Evolutionary conservation across 305 asterid species (phyloP), one percentile per base, ranked within the genome.

Genomic region (Rubia occidens): DNA sequence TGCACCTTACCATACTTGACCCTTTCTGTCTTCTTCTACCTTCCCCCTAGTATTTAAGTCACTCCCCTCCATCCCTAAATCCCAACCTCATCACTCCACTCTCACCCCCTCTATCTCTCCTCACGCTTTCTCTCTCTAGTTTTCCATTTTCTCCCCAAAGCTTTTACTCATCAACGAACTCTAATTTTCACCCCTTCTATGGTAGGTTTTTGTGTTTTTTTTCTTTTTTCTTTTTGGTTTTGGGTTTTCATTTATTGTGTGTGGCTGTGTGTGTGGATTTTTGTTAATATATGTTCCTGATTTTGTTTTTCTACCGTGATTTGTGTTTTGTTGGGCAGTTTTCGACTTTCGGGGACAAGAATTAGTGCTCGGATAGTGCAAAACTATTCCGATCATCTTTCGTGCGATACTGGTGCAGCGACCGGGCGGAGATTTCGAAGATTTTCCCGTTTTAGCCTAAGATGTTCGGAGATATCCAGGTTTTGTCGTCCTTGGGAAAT

Each of bases 401-500:
- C 21, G 58, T 51, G 58, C 20, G 24, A 20, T 51, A 17, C 5
- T 10, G 58, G 58, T 51, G 58, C 21, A 17, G 35, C 35, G 35
- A 2, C 35, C 35, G 26, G 35, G 35, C 35, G 35, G 35, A 32
- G 58, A 7, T 14, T 47, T 6, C 58, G 58, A 20, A 18, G 61
- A 6, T 56, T 56, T 20, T 56, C 35, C 15, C 14, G 32, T 56
- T 56, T 18, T 56, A 3, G 61, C 14, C 29, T 2, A 47, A 79
- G 55, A 92, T 92, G 98, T 88, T 80, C 83, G 95, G 96, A 77
- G 98, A 93, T 83, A 86, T 95, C 70, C 95, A 92, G 78, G 89
- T 92, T 35, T 76, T 90, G 76, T 81, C 96, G 64, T 75, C 92
- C 26, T 82, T 88, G 88, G 86, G 84, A 17, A 82, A 73, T 45